Evolutionary conservation across 306 rosid species (phyloP), one percentile per base, ranked within the genome.

Genomic region (Gillenia trifoliata): DNA sequence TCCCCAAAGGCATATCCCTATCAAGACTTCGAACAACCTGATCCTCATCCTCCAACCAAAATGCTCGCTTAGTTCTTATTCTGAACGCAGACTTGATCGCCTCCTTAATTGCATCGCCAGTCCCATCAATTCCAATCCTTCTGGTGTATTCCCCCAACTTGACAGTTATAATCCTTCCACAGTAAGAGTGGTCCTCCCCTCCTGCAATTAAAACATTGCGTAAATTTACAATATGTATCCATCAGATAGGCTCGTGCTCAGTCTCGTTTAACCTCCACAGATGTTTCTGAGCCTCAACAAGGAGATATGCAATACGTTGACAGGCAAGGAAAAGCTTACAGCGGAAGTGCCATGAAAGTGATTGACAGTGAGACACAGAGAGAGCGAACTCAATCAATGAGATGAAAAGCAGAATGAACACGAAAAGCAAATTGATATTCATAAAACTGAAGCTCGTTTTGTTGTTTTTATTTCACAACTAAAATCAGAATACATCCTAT

Each of bases 21-120:
- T 91, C 96, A 50, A 91, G 83, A 69, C 93, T 88, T 83, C 93
- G 83, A 66, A 91, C 87, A 55, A 91, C 80, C 79, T 87, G 92
- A 61, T 88, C 93, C 71, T 91, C 96, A 54, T 91, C 96, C 87
- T 91, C 92, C 86, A 91, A 82, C 96, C 96, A 91, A 84, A 91
- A 91, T 38, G 90, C 82, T 16, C 93, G 93, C 76, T 77, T 88
- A 38, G 93, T 91, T 88, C 96, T 85, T 80, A 88, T 67, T 83
- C 93, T 77, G 84, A 91, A 91, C 6, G 93, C 93, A 5, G 88
- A 89, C 76, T 85, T 91, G 73, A 91, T 84, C 55, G 86, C 96
- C 75, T 88, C 96, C 79, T 88, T 91, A 74, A 91, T 91, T 70
- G 96, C 96, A 64, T 91, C 93, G 4, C 89, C 82, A 45, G 89